Conservation (phyloP, 805 yeast species). For the Sungouiella blattae region DNA sequence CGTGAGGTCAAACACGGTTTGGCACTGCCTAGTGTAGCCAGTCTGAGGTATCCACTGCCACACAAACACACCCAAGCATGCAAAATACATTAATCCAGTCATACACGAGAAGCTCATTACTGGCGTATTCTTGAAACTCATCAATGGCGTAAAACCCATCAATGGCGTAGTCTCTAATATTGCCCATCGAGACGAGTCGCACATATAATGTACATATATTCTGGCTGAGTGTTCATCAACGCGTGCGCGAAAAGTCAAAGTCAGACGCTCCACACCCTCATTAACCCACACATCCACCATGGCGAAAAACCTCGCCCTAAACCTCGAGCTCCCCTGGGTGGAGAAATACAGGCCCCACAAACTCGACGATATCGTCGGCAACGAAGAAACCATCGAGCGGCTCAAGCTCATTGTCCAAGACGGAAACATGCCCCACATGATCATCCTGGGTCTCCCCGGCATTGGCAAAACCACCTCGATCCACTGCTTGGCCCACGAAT, state of each 20-base stretch:
- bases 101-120: too few relatives aligned
- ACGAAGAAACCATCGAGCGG: conserved; percentile 83
- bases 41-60: too few relatives aligned
- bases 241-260: conserved; percentile 1
- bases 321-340: conserved; percentile 54
- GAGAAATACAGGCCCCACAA: conserved; percentile 88
- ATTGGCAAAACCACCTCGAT: conserved; percentile 96
- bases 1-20: too few relatives aligned
- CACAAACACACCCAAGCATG: too few relatives aligned
- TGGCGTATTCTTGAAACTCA: too few relatives aligned
- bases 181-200: too few relatives aligned
- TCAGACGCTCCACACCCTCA: not conserved
- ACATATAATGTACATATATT: too few relatives aligned
- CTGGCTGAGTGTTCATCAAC: not conserved
- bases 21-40: too few relatives aligned
- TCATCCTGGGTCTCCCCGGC: conserved; percentile 94
- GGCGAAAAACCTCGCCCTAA: conserved; percentile 7
- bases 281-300: conserved; percentile 1
- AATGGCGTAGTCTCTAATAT: too few relatives aligned
- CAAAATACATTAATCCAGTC: too few relatives aligned
- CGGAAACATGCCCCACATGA: conserved; percentile 96
- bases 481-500: conserved; percentile 81
- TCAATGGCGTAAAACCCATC: too few relatives aligned
- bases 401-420: conserved; percentile 80
- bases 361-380: conserved; percentile 87